Evolutionary conservation across 805 yeast genomes (phyloP).

Genomic region (Tetrapisispora taiwanensis): DNA sequence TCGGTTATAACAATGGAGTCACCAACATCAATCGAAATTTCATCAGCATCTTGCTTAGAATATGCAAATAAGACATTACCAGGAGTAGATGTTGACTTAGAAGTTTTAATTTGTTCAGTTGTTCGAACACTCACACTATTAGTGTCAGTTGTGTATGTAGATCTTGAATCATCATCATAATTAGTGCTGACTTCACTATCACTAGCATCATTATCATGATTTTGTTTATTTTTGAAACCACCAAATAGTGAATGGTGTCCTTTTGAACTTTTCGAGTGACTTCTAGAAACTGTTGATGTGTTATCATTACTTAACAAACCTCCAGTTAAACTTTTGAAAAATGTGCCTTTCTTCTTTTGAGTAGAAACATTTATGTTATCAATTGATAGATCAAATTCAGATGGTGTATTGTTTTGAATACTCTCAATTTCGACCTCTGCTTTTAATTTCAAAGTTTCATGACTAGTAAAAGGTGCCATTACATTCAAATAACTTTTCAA

Average conservation of each 20-base stretch:
- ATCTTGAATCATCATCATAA: not conserved
- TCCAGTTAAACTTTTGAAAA: constrained; percentile 35
- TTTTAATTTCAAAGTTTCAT: constrained; percentile 63
- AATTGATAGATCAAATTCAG: constrained; percentile 54
- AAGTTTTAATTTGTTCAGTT: not conserved
- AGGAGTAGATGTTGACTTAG: constrained; percentile 1
- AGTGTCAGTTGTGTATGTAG: not conserved
- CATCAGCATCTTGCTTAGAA: constrained; percentile 64
- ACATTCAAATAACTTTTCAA: constrained; percentile 42
- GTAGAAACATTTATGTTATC: constrained; percentile 36
- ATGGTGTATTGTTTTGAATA: constrained; percentile 71
- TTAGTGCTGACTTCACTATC: not conserved
- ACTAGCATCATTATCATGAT: not conserved
- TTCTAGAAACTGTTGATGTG: constrained; percentile 1
- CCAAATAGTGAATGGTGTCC: constrained; percentile 1
- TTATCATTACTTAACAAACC: constrained; percentile 10
- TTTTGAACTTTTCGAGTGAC: constrained; percentile 1
- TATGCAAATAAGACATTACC: constrained; percentile 55
- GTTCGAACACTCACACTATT: not conserved
- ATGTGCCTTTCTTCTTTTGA: constrained; percentile 50
- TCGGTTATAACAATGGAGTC: constrained; percentile 50
- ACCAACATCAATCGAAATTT: constrained; percentile 50
- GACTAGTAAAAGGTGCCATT: constrained; percentile 53
- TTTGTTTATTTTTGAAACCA: not conserved
- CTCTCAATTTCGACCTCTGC: constrained; percentile 86